Percentiles rank a stretch among this genome's conserved stretches.
Conservation (phyloP, 1,284 basidiomycete genomes). For the Cutaneotrichosporon dermatis region DNA sequence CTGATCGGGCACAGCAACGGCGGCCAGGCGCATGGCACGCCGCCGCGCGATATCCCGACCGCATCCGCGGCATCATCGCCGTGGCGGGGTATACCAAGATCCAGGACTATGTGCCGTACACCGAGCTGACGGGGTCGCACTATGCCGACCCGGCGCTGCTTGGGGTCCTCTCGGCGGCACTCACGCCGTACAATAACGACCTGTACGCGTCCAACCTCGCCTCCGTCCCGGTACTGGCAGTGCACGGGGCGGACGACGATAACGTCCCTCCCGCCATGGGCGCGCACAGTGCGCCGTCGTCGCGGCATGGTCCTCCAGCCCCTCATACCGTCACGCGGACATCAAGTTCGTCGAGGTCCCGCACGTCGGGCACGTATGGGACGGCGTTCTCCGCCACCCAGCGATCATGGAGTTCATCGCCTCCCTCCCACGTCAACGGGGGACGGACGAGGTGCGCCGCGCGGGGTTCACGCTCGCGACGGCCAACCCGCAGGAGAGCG, state of each 20-base stretch:
- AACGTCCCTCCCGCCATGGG: constrained; percentile 44
- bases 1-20: constrained; percentile 88
- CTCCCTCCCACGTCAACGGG: constrained; percentile 16
- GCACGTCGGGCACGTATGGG: constrained; percentile 47
- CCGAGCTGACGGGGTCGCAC: constrained; percentile 52
- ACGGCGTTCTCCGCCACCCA: constrained; percentile 39
- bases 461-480: constrained; percentile 44
- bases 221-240: constrained; percentile 61
- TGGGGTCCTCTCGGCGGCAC: constrained; percentile 64
- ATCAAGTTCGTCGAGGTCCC: constrained; percentile 41
- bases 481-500: constrained; percentile 48
- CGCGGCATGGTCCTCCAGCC: constrained; percentile 21
- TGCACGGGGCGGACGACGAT: constrained; percentile 63
- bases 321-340: background rate
- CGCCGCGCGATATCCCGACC: constrained; percentile 69
- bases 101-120: constrained; percentile 73
- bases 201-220: constrained; percentile 71
- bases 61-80: constrained; percentile 65
- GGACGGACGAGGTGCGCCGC: constrained; percentile 24
- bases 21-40: constrained; percentile 80
- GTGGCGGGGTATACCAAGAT: constrained; percentile 77
- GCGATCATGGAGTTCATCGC: constrained; percentile 36
- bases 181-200: constrained; percentile 81
- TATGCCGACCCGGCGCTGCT: constrained; percentile 69
- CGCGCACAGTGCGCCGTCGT: constrained; percentile 31